Evolutionary conservation across 208 protist species (phyloP), one percentile per base, ranked within the genome.

Genomic region (Trypanosoma congolense): DNA sequence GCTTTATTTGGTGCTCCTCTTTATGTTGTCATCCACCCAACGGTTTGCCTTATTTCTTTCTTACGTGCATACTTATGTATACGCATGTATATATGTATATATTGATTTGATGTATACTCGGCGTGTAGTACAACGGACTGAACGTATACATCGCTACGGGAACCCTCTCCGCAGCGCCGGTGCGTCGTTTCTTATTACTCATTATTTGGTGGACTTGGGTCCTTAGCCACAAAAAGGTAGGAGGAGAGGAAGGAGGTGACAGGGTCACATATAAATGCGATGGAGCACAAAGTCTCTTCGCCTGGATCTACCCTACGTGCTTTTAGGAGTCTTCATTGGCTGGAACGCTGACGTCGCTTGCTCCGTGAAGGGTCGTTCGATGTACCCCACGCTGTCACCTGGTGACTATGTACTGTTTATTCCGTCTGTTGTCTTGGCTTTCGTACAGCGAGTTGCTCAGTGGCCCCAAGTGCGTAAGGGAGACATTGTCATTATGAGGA

Each of bases 401-500:
- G 70, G 75, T 6, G 81, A 90, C 50, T 83, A 81, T 50, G 49
- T 93, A 9, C 43, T 82, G 0, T 88, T 87, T 40, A 24, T 80
- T n/a, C 85, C 85, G 10, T 87, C 83, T 44, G 50, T 65, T 16
- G 16, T 87, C 0, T 58, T 87, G 14, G 29, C 55, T 4, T 12
- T 56, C 22, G 2, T 71, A 16, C 65, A 70, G 4, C 38, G 30
- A 14, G 61, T 71, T 47, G 68, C 80, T 41, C 19, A 42, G 18
- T 28, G 30, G 0, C 60, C 58, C 0, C 26, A 83, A n/a, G 72
- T 84, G 3, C 58, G 72, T 10, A 55, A 52, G 6, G 66, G 67
- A 2, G 77, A 88, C 59, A 75, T 89, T 1, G 79, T 87, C 4
- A 68, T 93, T n/a, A 42, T 93, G 48, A 77, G 72, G 38, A 79